These are phyloP conservation scores for Aureobasidium sp. DNA, from an alignment of 2,329 filamentous ascomycete genomes.

Conservation along the genomic window DNA sequence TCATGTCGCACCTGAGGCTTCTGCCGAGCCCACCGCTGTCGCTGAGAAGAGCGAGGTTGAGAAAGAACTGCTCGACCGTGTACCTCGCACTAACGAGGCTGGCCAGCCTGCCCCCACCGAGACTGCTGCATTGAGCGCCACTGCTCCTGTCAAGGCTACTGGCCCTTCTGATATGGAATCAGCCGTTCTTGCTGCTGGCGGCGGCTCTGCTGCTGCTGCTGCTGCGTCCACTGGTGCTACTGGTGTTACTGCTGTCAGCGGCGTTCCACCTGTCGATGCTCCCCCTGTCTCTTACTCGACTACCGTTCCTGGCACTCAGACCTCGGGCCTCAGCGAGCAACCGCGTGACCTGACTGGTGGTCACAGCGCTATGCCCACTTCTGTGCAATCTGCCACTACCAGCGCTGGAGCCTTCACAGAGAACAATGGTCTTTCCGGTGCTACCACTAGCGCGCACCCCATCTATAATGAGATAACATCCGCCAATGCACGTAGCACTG, in stretches of 20 bases:
- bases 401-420: conserved; percentile 1
- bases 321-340: conserved; percentile 21
- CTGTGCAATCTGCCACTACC: background rate
- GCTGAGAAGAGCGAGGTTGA: conserved; percentile 65
- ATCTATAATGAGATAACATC: conserved; percentile 21
- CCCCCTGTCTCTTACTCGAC: background rate
- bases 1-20: conserved; percentile 55
- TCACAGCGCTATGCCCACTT: background rate
- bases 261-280: conserved; percentile 3
- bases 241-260: conserved; percentile 8
- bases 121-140: conserved; percentile 31
- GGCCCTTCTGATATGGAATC: conserved; percentile 1
- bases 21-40: conserved; percentile 58
- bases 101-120: conserved; percentile 40
- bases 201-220: background rate
- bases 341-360: conserved; percentile 14
- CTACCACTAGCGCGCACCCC: background rate
- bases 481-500: conserved; percentile 20
- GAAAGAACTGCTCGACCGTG: conserved; percentile 61
- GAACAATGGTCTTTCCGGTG: background rate
- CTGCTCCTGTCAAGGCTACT: conserved; percentile 24
- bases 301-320: conserved; percentile 18
- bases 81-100: conserved; percentile 33
- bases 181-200: background rate
- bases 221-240: background rate